Base-by-base conservation (phyloP, 108 stramenopile species). In the Schizochytrium sp. region DNA sequence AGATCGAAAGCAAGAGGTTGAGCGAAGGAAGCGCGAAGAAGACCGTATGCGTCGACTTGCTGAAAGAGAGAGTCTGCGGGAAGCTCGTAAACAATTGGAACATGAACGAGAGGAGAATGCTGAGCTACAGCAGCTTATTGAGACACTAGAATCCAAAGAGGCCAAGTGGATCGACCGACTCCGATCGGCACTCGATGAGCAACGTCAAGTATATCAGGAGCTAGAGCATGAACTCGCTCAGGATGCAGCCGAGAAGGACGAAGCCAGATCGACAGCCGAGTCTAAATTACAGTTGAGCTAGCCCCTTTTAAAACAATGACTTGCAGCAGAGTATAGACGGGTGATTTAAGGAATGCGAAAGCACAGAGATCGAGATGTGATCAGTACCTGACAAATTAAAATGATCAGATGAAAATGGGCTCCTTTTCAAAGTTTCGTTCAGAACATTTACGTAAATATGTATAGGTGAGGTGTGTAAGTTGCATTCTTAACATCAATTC, bases 1-100 rank as follows among this genome's bases (percentile, higher is more conserved):
- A 28, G 76, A 83, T 13, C 76, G 76, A 47, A 83, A 83, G 76
- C 76, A n/a, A 10, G 76, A 83, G 10, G 76, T 55, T n/a, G 50
- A 55, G 76, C 76, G 76, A 47, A 83, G 55, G 76, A 46, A 40
- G 8, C 47, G 53, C 0, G 76, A 55, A 10, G 76, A 83, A 7
- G 76, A 83, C 0, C 2, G 76, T 38, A n/a, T 55, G 28, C 47
- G 53, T 10, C 5, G 55, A 40, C 76, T 55, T n/a, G 5, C 47
- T 8, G 76, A 10, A 8, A n/a, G 5, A 40, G n/a, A 83, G 28
- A 49, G 40, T 10, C 50, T 83, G 45, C 50, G 10, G 53, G 28
- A 40, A 38, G 76, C 76, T 5, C 47, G 53, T 8, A 83, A 83
- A 53, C 5, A 46, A 28, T 53, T 83, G 8, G 5, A n/a, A 17